Conservation (phyloP, 768 basidiomycete genomes). For the Serendipita sp. region DNA sequence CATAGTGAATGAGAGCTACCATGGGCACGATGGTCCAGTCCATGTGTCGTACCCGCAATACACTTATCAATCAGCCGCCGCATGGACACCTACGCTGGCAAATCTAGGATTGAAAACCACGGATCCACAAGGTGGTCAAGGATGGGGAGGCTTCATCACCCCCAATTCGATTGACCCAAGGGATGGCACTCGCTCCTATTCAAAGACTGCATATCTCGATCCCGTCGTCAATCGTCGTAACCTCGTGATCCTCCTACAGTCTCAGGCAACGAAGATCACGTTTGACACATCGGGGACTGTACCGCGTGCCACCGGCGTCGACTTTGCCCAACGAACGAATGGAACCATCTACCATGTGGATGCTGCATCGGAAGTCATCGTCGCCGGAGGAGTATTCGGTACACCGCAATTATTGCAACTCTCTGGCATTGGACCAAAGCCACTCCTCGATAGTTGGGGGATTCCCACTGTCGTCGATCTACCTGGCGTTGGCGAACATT, state of each 20-base stretch:
- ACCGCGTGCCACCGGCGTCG: neutral
- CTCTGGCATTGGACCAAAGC: conserved; percentile 26
- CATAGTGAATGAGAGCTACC: conserved; percentile 5
- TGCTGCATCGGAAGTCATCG: conserved; percentile 14
- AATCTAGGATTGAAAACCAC: conserved; percentile 9
- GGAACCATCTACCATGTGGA: neutral
- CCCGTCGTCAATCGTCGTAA: neutral
- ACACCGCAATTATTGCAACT: conserved; percentile 29
- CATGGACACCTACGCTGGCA: conserved; percentile 4
- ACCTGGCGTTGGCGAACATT: conserved; percentile 28
- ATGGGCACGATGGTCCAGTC: conserved; percentile 10
- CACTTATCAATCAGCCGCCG: neutral
- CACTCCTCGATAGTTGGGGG: conserved; percentile 17
- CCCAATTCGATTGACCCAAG: neutral
- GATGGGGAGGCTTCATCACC: conserved; percentile 2
- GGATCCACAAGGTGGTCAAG: conserved; percentile 16
- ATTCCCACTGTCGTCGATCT: conserved; percentile 23
- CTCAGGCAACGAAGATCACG: neutral
- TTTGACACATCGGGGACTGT: neutral
- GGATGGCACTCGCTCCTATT: neutral
- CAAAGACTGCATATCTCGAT: conserved; percentile 7
- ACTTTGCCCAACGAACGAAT: neutral
- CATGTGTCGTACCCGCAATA: conserved; percentile 7
- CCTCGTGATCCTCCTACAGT: conserved; percentile 4
- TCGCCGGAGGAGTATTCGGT: conserved; percentile 15